These are phyloP conservation scores for Dipodascus albidus DNA, from an alignment of 805 yeast genomes.

Conservation along the genomic window DNA sequence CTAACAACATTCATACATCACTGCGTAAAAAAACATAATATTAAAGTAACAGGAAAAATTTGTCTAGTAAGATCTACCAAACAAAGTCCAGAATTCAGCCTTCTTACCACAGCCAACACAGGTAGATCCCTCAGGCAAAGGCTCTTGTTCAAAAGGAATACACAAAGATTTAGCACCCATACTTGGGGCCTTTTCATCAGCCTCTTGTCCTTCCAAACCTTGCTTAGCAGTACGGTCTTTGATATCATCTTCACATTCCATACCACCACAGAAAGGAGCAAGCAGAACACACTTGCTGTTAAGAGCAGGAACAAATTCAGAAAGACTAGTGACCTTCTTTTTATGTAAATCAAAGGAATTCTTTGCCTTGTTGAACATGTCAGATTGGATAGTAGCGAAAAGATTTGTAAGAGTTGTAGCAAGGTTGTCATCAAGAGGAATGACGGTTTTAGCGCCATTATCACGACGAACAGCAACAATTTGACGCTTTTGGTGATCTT, in stretches of 20 bases:
- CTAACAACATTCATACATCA: background rate
- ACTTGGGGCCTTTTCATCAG: constrained; percentile 92
- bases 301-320: constrained; percentile 84
- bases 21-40: background rate
- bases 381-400: constrained; percentile 71
- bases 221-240: constrained; percentile 76
- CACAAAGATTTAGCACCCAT: constrained; percentile 99
- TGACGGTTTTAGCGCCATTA: constrained; percentile 60
- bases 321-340: constrained; percentile 71
- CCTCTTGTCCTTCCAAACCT: constrained; percentile 74
- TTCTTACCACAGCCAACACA: constrained; percentile 69
- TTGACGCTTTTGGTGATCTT: constrained; percentile 70
- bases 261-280: constrained; percentile 96
- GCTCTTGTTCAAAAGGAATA: constrained; percentile 90
- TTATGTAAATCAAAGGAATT: constrained; percentile 75
- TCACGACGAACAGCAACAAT: constrained; percentile 92
- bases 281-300: constrained; percentile 83
- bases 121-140: constrained; percentile 61
- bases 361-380: constrained; percentile 68
- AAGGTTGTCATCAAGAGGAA: constrained; percentile 50
- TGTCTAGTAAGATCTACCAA: constrained; percentile 83
- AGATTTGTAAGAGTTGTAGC: constrained; percentile 59
- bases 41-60: background rate
- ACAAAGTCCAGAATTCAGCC: constrained; percentile 83
- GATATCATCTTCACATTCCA: constrained; percentile 93